Percentiles rank a stretch among this genome's conserved stretches.
phyloP scores from a whole-genome alignment of 306 rosid genomes.

The Vigna hirtella region DNA sequence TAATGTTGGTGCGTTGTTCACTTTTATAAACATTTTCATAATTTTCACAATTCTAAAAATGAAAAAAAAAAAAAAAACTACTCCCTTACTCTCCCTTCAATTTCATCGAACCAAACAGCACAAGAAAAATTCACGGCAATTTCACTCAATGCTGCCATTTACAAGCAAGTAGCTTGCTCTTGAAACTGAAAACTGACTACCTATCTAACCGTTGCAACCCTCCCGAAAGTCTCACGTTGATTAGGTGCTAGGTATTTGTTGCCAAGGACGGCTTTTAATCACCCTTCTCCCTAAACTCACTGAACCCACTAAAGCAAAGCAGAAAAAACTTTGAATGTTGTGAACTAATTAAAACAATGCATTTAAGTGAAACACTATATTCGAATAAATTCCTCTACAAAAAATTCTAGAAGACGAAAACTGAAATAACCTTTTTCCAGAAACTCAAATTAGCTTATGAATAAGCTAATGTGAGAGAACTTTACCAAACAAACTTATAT shows the following conservation, averaged over 20 bases:
- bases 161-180: not conserved
- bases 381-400: not conserved
- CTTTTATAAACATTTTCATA: not conserved
- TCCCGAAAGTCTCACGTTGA: not conserved
- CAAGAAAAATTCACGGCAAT: not conserved
- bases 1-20: not conserved
- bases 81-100: slow-evolving; percentile 1
- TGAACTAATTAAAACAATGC: not conserved
- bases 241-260: not conserved
- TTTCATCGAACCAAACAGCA: slow-evolving; percentile 9
- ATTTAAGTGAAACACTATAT: not conserved
- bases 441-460: too few relatives aligned
- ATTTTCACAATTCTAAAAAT: not conserved
- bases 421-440: too few relatives aligned
- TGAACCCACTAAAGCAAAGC: not conserved
- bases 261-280: not conserved
- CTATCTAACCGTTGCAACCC: not conserved
- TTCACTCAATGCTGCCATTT: not conserved
- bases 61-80: not conserved
- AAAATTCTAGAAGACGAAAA: not conserved
- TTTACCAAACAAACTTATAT: too few relatives aligned
- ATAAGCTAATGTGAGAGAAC: too few relatives aligned
- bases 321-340: not conserved
- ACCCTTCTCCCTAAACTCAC: not conserved
- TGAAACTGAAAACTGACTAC: not conserved